phyloP scores from a whole-genome alignment of 192 early-diverging fungal species.

The Rhizoclosmatium globosum region DNA sequence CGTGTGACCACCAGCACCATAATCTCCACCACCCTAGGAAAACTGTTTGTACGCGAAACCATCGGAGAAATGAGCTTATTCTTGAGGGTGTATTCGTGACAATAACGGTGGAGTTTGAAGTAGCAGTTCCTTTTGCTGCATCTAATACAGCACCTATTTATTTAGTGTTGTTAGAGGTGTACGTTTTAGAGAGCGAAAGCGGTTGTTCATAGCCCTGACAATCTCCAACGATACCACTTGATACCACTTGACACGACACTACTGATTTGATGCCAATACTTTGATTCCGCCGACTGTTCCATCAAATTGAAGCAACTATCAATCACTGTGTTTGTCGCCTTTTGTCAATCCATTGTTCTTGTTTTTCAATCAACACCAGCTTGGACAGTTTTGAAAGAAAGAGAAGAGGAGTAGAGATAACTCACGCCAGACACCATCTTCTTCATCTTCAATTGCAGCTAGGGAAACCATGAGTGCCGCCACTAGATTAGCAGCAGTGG shows the following conservation, averaged over 20 bases:
- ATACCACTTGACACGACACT: neutral
- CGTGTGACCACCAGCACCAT: constrained; percentile 32
- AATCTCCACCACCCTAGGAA: constrained; percentile 20
- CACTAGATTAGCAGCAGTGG: neutral
- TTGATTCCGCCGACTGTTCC: neutral
- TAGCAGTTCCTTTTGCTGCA: neutral
- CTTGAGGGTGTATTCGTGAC: neutral
- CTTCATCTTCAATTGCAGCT: constrained; percentile 20
- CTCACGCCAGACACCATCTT: constrained; percentile 23
- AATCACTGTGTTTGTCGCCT: neutral
- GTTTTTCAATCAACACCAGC: neutral
- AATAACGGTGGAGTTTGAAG: neutral
- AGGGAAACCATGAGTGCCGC: neutral
- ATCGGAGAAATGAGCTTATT: neutral
- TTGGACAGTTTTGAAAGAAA: neutral
- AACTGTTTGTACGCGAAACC: constrained; percentile 12
- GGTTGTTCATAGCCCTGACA: too few species aligned
- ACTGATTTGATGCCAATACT: neutral
- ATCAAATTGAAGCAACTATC: neutral
- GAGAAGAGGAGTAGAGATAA: neutral
- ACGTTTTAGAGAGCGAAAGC: too few species aligned
- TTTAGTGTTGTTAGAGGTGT: too few species aligned
- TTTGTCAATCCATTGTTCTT: neutral
- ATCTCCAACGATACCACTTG: neutral
- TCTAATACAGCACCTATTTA: neutral